These are phyloP conservation scores for Berberis thunbergii DNA, from an alignment of 164 flowering plant species.

Conservation along the genomic window DNA sequence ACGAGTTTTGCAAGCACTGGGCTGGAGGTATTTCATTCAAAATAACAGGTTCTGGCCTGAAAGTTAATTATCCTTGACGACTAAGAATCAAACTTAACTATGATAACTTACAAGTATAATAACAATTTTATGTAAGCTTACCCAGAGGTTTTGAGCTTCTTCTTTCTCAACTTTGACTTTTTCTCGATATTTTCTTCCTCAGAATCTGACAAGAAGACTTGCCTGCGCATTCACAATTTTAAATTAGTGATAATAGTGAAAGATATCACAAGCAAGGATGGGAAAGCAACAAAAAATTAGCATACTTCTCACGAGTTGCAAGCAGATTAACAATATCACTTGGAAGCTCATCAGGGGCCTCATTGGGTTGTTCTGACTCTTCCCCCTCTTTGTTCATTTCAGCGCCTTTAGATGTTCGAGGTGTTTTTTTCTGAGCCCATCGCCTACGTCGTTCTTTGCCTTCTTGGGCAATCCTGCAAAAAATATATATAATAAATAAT, in stretches of 20 bases:
- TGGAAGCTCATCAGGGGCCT: slow-evolving; percentile 37
- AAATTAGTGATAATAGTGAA: not conserved
- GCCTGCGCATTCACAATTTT: slow-evolving; percentile 29
- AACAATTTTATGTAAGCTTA: slow-evolving; percentile 14
- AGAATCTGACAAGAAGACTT: slow-evolving; percentile 62
- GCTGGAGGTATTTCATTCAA: slow-evolving; percentile 57
- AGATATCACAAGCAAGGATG: not conserved
- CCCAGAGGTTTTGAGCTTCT: slow-evolving; percentile 46
- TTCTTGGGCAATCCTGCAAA: slow-evolving; percentile 52
- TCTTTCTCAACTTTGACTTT: slow-evolving; percentile 34
- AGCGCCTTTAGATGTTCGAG: slow-evolving; percentile 18
- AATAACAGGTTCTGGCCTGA: slow-evolving; percentile 55
- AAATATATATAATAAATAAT: not conserved
- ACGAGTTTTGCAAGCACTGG: slow-evolving; percentile 50
- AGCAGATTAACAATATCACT: slow-evolving; percentile 54
- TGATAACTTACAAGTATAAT: not conserved
- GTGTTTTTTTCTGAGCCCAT: slow-evolving; percentile 61
- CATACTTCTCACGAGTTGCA: slow-evolving; percentile 75
- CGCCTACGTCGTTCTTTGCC: slow-evolving; percentile 61
- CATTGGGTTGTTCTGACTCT: slow-evolving; percentile 28
- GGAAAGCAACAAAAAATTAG: not conserved
- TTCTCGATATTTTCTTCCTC: slow-evolving; percentile 48
- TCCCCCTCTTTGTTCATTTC: slow-evolving; percentile 21
- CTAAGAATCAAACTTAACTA: not conserved
- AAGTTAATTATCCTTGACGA: slow-evolving; percentile 10